Evolutionary conservation across 129 eudicot species (phyloP).

Genomic region (Centrapalus pauciflorus): DNA sequence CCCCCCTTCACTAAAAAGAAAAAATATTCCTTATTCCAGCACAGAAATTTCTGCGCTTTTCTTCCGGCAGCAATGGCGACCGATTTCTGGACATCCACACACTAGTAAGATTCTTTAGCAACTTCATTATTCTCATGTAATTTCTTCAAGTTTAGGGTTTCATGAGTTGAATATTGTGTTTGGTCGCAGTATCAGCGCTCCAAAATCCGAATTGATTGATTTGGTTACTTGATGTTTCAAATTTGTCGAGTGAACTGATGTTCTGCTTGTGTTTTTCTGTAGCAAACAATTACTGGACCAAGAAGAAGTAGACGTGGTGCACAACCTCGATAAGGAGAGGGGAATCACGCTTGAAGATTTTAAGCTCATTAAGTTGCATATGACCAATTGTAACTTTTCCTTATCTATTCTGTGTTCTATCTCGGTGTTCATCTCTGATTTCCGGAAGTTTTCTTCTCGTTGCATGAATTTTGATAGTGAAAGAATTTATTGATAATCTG

Average conservation of each 20-base stretch:
- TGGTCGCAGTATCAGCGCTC: background rate
- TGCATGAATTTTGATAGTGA: constrained; percentile 6
- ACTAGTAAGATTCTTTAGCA: constrained; percentile 52
- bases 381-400: constrained; percentile 62
- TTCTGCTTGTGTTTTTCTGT: constrained; percentile 3
- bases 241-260: background rate
- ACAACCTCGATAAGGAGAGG: constrained; percentile 65
- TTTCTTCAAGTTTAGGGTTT: background rate
- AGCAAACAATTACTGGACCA: constrained; percentile 85
- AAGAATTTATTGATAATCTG: constrained; percentile 1
- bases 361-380: constrained; percentile 90
- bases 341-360: constrained; percentile 88
- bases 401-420: constrained; percentile 18
- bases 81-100: constrained; percentile 98
- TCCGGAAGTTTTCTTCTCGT: background rate
- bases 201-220: background rate
- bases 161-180: background rate
- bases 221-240: background rate
- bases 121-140: background rate
- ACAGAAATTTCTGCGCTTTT: constrained; percentile 8
- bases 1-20: constrained; percentile 20
- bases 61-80: constrained; percentile 65
- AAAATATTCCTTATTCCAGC: constrained; percentile 13
- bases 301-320: constrained; percentile 85
- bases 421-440: constrained; percentile 1